Percentiles rank a stretch among this genome's conserved stretches.
Conservation (phyloP, 306 rosid species). For the Amphicarpaea edgeworthii region DNA sequence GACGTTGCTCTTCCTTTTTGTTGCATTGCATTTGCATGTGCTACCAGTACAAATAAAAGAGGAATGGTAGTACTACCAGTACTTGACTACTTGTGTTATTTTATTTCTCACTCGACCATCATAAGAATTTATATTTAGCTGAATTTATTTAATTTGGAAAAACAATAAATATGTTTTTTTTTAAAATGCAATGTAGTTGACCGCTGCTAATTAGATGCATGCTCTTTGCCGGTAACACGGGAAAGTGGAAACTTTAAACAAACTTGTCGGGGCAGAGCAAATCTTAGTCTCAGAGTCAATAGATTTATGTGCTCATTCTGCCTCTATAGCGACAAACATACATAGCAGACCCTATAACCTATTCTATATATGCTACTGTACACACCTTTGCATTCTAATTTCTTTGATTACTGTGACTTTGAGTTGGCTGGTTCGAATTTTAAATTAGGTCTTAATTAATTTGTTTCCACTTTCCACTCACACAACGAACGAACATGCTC, state of each 20-base stretch:
- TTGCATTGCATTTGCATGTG: no score
- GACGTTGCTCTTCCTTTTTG: constrained; percentile 7
- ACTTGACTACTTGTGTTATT: background rate
- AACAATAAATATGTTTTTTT: no score
- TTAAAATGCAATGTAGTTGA: background rate
- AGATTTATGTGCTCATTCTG: constrained; percentile 40
- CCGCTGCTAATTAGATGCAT: constrained; percentile 9
- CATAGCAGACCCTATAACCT: background rate
- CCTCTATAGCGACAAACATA: constrained; percentile 37
- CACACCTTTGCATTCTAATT: background rate
- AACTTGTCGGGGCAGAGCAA: constrained; percentile 41
- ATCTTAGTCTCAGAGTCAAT: constrained; percentile 31
- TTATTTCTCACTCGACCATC: background rate
- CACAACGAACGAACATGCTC: background rate
- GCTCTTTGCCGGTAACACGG: constrained; percentile 41
- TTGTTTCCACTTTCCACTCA: background rate
- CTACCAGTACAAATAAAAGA: background rate
- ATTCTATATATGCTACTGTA: background rate
- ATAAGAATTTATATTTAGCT: background rate
- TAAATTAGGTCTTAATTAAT: background rate
- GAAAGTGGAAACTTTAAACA: constrained; percentile 47
- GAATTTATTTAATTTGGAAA: background rate
- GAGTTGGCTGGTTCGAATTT: background rate
- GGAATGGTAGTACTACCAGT: background rate
- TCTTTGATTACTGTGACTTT: background rate